Base-by-base conservation (phyloP, 2,329 filamentous ascomycete genomes). In the Raffaelea deltoideospora region DNA sequence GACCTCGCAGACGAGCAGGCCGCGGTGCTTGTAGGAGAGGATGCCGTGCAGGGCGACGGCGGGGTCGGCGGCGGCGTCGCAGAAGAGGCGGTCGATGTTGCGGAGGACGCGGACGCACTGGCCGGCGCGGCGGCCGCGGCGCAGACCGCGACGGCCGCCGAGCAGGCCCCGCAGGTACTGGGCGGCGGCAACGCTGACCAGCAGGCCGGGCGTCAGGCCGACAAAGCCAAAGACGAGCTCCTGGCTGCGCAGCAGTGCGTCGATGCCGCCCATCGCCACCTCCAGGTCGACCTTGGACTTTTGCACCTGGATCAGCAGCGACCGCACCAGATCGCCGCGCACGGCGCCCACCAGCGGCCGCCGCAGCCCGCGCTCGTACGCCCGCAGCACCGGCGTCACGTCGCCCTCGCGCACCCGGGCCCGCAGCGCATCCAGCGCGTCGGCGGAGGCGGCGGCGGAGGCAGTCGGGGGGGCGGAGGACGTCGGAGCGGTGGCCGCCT, bases 231-330 rank as follows among this genome's bases (percentile, higher is more conserved):
- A 98, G 19, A 98, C 83, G 33, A 98, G 69, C 53, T 98, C 88
- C 53, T 98, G 90, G 50, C 87, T 95, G 61, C 90, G 94, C 40
- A 98, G 68, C 23, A 98, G 69, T 24, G 85, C 76, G 62, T 98
- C 88, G 45, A 98, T 98, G 15, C 90, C 90, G 41, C 82, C 85
- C 61, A 98, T 87, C 13, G 90, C 90, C 42, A 96, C 78, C 56
- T 98, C 90, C 11, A 98, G 76, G 51, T 98, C 90, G 9, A 98
- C 90, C 63, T 98, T 98, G 18, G 90, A 96, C 67, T 98, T 98
- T 52, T 98, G 90, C 27, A 98, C 79, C 53, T 98, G 90, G 38
- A 98, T 96, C 31, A 98, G 66, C 21, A 98, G 72, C 5, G 88
- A 86, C 35, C 88, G 78, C 26, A 96, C 72, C 21, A 98, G 67